Percentiles rank a stretch among this genome's conserved stretches.
Evolutionary conservation across 2,329 filamentous ascomycete species (phyloP).

Genomic region (Colletotrichum australisinense): DNA sequence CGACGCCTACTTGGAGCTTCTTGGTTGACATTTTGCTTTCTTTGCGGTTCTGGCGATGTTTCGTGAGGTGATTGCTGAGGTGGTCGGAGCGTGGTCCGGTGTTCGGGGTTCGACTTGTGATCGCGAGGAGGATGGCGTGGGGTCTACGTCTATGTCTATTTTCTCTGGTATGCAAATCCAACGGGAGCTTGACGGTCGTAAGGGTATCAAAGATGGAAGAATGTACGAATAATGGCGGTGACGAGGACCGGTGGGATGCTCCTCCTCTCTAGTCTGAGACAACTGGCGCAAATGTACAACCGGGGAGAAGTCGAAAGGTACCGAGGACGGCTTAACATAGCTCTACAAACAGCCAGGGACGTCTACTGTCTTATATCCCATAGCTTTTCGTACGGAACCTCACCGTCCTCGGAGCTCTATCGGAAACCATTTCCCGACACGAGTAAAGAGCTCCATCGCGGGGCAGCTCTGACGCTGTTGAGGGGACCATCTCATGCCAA

Average conservation of each 20-base stretch:
- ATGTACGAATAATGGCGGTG: background rate
- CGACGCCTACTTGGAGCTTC: conserved; percentile 56
- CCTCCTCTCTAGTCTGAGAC: background rate
- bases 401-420: background rate
- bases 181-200: background rate
- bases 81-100: too few relatives aligned
- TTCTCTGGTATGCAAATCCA: background rate
- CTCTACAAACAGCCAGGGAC: background rate
- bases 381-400: background rate
- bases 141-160: background rate
- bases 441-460: background rate
- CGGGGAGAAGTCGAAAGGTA: too few relatives aligned
- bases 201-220: background rate
- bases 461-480: conserved; percentile 15
- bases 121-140: background rate
- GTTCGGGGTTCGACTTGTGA: too few relatives aligned
- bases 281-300: background rate
- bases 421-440: conserved; percentile 22
- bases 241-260: background rate
- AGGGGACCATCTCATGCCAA: background rate
- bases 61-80: background rate
- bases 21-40: conserved; percentile 36
- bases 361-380: background rate
- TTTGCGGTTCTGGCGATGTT: background rate
- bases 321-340: too few relatives aligned